Conservation (phyloP, 768 basidiomycete genomes). For the Leccinum boreale region DNA sequence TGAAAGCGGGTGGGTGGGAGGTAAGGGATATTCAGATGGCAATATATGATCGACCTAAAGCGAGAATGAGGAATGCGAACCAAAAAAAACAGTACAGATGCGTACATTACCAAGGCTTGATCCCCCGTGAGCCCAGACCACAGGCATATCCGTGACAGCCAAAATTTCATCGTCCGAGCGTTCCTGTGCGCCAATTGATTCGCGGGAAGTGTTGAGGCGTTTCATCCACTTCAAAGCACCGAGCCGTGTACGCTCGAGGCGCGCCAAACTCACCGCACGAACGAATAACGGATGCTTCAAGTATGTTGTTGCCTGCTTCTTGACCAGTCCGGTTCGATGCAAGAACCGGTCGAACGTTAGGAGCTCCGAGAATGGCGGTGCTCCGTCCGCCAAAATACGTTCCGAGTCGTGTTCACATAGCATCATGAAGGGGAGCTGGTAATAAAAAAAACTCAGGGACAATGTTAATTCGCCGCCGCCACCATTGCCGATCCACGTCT, state of each 20-base stretch:
- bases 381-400: slow-evolving; percentile 4
- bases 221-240: slow-evolving; percentile 26
- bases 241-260: not conserved
- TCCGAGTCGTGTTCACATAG: slow-evolving; percentile 15
- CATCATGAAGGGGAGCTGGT: slow-evolving; percentile 48
- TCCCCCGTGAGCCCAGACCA: slow-evolving; percentile 16
- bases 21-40: slow-evolving; percentile 36
- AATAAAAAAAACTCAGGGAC: slow-evolving; percentile 43
- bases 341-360: slow-evolving; percentile 46
- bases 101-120: slow-evolving; percentile 31
- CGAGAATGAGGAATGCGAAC: not conserved
- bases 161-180: slow-evolving; percentile 18
- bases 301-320: slow-evolving; percentile 32
- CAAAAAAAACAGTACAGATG: not conserved
- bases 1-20: slow-evolving; percentile 21
- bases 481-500: slow-evolving; percentile 42
- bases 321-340: slow-evolving; percentile 37
- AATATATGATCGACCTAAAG: slow-evolving; percentile 33
- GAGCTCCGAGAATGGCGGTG: slow-evolving; percentile 41
- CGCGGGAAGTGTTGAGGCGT: not conserved
- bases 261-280: slow-evolving; percentile 7
- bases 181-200: not conserved
- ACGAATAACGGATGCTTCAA: slow-evolving; percentile 44
- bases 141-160: slow-evolving; percentile 3
- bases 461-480: slow-evolving; percentile 42